A percentile compares a stretch with the other conserved stretches of the same genome.
These are phyloP conservation scores for Fusarium poae DNA, from an alignment of 2,329 filamentous ascomycete species.

Conservation along the genomic window DNA sequence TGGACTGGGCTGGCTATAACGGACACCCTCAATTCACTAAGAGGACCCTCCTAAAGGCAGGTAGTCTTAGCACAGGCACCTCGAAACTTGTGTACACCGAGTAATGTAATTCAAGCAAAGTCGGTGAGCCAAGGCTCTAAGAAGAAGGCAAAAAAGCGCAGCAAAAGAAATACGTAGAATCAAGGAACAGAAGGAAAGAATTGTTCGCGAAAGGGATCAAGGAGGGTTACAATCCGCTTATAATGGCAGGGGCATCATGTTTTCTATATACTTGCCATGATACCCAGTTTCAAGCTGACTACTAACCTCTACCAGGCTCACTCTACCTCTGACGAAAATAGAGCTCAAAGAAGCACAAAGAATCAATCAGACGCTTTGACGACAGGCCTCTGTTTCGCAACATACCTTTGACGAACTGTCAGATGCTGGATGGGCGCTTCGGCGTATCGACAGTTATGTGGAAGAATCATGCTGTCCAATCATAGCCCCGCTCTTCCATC, in stretches of 20 bases:
- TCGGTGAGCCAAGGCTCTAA: constrained; percentile 38
- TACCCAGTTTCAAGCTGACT: constrained; percentile 14
- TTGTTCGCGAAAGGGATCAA: constrained; percentile 7
- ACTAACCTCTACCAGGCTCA: neutral
- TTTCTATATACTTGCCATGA: constrained; percentile 42
- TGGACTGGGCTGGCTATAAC: constrained; percentile 12
- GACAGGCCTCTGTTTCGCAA: constrained; percentile 33
- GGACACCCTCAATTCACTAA: constrained; percentile 42
- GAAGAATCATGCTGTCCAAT: constrained; percentile 26
- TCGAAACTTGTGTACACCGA: constrained; percentile 26
- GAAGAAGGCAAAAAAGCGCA: constrained; percentile 17
- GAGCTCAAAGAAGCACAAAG: constrained; percentile 22
- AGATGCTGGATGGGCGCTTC: constrained; percentile 18
- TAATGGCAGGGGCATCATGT: constrained; percentile 26
- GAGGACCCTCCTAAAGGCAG: constrained; percentile 25
- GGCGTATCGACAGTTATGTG: constrained; percentile 15
- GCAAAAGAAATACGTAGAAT: constrained; percentile 13
- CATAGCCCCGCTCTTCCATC: constrained; percentile 34
- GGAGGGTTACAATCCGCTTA: constrained; percentile 23
- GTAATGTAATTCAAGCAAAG: constrained; percentile 37
- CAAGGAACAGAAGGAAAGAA: constrained; percentile 21
- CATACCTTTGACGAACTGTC: constrained; percentile 12
- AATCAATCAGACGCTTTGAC: constrained; percentile 16
- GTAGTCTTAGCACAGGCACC: constrained; percentile 10
- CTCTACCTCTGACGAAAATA: constrained; percentile 31